A percentile compares a stretch with the other conserved stretches of the same genome.
These are phyloP conservation scores for Candida quercuum DNA, from an alignment of 805 yeast species.

Conservation along the genomic window DNA sequence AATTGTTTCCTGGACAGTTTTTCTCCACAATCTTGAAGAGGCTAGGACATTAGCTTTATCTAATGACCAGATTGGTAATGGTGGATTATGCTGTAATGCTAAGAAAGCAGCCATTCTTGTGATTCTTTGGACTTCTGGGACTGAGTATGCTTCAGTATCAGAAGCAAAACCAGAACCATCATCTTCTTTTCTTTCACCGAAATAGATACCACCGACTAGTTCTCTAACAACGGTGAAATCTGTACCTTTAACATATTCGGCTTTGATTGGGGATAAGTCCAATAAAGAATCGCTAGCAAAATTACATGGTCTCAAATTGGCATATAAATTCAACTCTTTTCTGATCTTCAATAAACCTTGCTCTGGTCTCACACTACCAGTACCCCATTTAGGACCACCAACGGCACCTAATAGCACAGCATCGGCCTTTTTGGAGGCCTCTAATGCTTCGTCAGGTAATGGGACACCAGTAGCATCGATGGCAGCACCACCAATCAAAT, in stretches of 20 bases:
- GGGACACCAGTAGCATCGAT: constrained; percentile 96
- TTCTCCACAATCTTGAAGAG: constrained; percentile 94
- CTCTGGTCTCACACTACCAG: constrained; percentile 94
- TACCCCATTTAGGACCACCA: constrained; percentile 99
- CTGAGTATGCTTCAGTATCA: constrained; percentile 91
- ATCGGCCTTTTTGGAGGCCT: constrained; percentile 79
- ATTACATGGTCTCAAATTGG: constrained; percentile 94
- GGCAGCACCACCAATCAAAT: constrained; percentile 96
- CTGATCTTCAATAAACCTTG: constrained; percentile 93
- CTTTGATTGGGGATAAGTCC: constrained; percentile 82
- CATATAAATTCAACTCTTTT: constrained; percentile 90
- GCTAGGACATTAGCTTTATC: constrained; percentile 98
- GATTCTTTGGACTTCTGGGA: constrained; percentile 89
- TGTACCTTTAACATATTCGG: constrained; percentile 83
- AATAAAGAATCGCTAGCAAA: constrained; percentile 82
- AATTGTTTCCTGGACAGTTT: constrained; percentile 82
- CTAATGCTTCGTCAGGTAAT: constrained; percentile 77
- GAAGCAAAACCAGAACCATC: constrained; percentile 81
- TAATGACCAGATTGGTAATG: constrained; percentile 90
- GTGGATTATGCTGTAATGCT: constrained; percentile 91
- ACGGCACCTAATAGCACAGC: constrained; percentile 98
- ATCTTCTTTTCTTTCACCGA: constrained; percentile 93
- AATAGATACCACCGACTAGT: constrained; percentile 96
- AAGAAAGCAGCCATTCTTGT: constrained; percentile 97
- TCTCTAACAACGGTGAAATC: constrained; percentile 93